Evolutionary conservation across 2,329 filamentous ascomycete genomes (phyloP), one percentile per base, ranked within the genome.

Genomic region (Monosporascus sp.): DNA sequence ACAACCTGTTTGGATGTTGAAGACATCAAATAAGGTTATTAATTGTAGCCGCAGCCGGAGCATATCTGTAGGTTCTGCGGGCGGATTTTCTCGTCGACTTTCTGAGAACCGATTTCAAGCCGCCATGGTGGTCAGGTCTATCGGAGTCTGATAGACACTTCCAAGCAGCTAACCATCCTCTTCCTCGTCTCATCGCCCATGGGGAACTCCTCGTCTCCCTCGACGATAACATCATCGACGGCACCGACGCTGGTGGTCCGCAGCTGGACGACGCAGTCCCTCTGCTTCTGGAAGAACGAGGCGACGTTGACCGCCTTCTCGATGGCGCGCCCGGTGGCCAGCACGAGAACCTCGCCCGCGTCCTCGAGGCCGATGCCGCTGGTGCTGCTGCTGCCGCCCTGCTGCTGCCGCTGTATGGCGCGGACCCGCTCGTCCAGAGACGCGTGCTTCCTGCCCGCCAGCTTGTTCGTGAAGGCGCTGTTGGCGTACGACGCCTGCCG

Each of bases 281-380:
- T 73, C 67, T 86, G 78, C 51, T 80, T 75, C 67, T 82, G 78
- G 59, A 90, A 89, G 75, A 81, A 87, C 37, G 80, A 68, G 0
- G 82, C 87, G 6, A 91, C 68, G 26, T 79, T 74, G 54, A 88
- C 68, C 1, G 81, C 81, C 68, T 83, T 84, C 56, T 79, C 74
- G 31, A 91, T 84, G 7, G 87, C 87, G 59, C 78, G 79, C 1
- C 87, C 87, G 0, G 85, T 86, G 7, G 82, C 87, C 51, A 86
- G 76, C 2, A 89, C 67, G 16, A 79, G 73, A 4, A 89, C 84
- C 20, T 77, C 71, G 52, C 80, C 75, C 14, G 65, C 62, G 26
- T 66, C 62, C 37, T 68, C 64, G 19, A 70, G 62, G 16, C 60
- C 66, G 9, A 69, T 66, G 20, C 66, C 66, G 50, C 64, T 64